These are phyloP conservation scores for Mallotus nudiflorus DNA, from an alignment of 345 rosid species.

Conservation along the genomic window DNA sequence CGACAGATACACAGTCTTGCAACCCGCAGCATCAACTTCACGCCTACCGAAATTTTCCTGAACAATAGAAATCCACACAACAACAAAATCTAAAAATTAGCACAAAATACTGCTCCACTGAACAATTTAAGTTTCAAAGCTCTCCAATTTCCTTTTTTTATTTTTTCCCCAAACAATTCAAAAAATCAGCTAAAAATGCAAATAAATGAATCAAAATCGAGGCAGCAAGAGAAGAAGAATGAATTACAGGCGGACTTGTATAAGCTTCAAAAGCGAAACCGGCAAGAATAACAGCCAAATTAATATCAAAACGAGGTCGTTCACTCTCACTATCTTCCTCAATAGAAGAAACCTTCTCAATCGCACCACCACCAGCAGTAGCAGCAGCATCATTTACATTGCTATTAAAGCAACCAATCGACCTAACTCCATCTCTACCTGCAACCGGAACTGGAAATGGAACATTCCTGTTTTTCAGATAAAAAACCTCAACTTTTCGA, in stretches of 20 bases:
- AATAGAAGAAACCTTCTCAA: constrained; percentile 27
- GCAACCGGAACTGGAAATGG: too few species aligned
- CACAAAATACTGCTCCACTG: background rate
- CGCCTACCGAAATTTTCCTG: constrained; percentile 68
- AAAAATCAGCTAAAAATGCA: too few species aligned
- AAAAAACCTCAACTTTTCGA: constrained; percentile 23
- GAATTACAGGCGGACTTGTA: constrained; percentile 63
- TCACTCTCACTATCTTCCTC: constrained; percentile 31
- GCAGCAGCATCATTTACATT: constrained; percentile 30
- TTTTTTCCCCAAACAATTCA: too few species aligned
- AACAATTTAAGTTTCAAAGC: too few species aligned
- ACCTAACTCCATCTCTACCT: constrained; percentile 19
- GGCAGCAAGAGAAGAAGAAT: background rate
- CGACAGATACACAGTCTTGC: constrained; percentile 75
- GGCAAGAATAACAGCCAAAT: constrained; percentile 90
- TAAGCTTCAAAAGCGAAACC: constrained; percentile 97
- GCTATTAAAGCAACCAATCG: constrained; percentile 36
- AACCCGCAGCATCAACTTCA: constrained; percentile 80
- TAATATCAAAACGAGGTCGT: constrained; percentile 78
- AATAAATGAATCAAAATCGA: background rate
- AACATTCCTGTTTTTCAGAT: constrained; percentile 8
- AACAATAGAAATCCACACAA: background rate
- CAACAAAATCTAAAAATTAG: background rate
- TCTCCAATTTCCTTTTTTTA: too few species aligned
- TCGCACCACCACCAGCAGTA: constrained; percentile 25